Evolutionary conservation across 192 early-diverging fungal species (phyloP), one percentile per base, ranked within the genome.

Genomic region (Mortierella alpina): DNA sequence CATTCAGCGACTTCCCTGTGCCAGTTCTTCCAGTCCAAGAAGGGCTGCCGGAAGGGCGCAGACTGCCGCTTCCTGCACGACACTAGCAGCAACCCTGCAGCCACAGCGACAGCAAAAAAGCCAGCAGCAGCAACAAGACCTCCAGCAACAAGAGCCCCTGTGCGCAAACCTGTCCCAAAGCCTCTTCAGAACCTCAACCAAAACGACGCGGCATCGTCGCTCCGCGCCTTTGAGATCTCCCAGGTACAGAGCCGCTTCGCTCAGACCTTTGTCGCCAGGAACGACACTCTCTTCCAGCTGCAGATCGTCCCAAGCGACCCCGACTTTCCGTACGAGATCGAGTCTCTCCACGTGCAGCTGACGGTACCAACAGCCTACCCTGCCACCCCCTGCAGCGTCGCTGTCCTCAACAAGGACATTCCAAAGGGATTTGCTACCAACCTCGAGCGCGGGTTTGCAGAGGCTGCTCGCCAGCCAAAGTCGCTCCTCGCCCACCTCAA

Each of bases 281-380:
- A 47, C 2, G 20, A 65, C 10, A 40, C 44, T 0, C 10, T 12
- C 13, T 70, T 68, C 54, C 59, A 70, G 11, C 68, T 78, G 40
- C 70, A 78, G 63, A 70, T 78, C 56, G 48, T 46, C 2, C 88
- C 88, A 7, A 81, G 79, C 23, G 93, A 95, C 54, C 94, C 94
- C 22, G 94, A 95, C 63, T 95, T 95, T 62, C 93, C 94, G 14
- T 95, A 86, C 62, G 93, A 95, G 54, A 80, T 95, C 50, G 76
- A 86, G 41, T 70, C 81, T n/a, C 74, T 95, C 22, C 73, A 87
- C 48, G 42, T 94, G 44, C 87, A 86, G n/a, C 73, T 95, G 17
- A 62, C 72, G 11, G 78, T 95, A 3, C 93, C 94, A 0, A 62
- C 61, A 7, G 52, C 58, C 23, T 92, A 93, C 51, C 91, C 88